Evolutionary conservation across 2,329 filamentous ascomycete species (phyloP), one percentile per base, ranked within the genome.

Genomic region (Penicillium carneum): DNA sequence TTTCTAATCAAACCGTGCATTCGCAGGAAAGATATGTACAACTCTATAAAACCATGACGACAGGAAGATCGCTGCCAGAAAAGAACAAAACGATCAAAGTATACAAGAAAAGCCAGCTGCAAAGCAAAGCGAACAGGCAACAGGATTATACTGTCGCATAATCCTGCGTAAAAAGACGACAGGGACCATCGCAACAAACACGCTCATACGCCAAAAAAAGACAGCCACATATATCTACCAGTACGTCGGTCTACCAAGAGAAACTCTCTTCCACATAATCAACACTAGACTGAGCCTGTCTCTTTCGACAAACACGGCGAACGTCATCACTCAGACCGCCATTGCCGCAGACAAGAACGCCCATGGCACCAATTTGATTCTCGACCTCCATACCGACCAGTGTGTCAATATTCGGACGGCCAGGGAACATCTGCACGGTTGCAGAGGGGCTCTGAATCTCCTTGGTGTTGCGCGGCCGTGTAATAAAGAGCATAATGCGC

Each of bases 401-500:
- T 0, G 90, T 87, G 20, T 88, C 84, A 46, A 96, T 86, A 72
- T 96, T 92, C 10, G 94, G 94, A 66, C 93, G 88, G 2, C 95
- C 94, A 1, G 93, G 90, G 76, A 92, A 92, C 90, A 98, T 95
- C 78, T 93, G 91, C 57, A 98, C 93, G 4, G 90, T 94, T 2
- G 86, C 84, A 58, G 88, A 92, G 4, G 89, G 88, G 49, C 88
- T 92, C 69, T 88, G 84, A 54, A 96, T 90, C 72, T 96, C 91
- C 74, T 88, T 89, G n/a, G 90, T 88, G 74, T 90, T 91, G 69
- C 91, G 89, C 0, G 94, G 94, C 56, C 92, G 85, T 5, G 95
- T 98, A 68, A 98, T 88, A 79, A 96, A 98, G 49, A 98, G 86
- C 70, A 94, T 87, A 71, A 98, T 91, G 69, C 88, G 89, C 46